Base-by-base conservation (phyloP, 768 basidiomycete genomes). In the Tephrocybe sp. region DNA sequence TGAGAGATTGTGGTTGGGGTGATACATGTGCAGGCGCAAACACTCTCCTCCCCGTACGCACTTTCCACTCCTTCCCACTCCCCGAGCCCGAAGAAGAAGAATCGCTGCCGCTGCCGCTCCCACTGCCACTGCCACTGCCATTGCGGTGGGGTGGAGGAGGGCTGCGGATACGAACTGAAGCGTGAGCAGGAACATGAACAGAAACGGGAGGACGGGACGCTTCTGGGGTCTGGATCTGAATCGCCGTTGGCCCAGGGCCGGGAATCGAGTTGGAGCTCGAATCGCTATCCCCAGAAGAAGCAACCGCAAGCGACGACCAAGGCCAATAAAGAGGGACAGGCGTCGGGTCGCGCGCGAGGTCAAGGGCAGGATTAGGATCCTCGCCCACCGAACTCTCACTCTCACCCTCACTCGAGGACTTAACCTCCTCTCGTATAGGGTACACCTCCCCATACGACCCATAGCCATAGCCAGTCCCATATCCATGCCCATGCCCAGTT, bases 401-500 rank as follows among this genome's bases (percentile, higher is more conserved):
- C 34, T 13, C 17, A 20, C 34, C 34, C 49, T 35, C 22, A 19
- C 50, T 26, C 3, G n/a, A n/a, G 33, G 50, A 26, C 40, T 52
- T 33, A 44, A 45, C 10, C 47, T 57, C 38, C 22, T 52, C 40
- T 11, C 40, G 34, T 20, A 17, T 30, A 19, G 32, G 30, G 51
- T 39, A 45, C 41, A 52, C 39, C 44, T 45, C 52, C 39, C 10
- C 14, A 16, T 39, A 39, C 44, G 40, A 39, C 47, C 32, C 51
- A 16, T 11, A 53, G 59, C 49, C 63, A 55, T 3, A 56, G 57
- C 48, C 56, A 30, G 33, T 54, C 58, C 16, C 42, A 52, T 54
- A 68, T 40, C 41, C 41, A 22, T 12, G 41, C 49, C 55, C 59
- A 39, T 66, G 65, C 44, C 70, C 68, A 44, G 62, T 38, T 33